Base-by-base conservation (phyloP, 257 asterid species). In the Solanum bulbocastanum region DNA sequence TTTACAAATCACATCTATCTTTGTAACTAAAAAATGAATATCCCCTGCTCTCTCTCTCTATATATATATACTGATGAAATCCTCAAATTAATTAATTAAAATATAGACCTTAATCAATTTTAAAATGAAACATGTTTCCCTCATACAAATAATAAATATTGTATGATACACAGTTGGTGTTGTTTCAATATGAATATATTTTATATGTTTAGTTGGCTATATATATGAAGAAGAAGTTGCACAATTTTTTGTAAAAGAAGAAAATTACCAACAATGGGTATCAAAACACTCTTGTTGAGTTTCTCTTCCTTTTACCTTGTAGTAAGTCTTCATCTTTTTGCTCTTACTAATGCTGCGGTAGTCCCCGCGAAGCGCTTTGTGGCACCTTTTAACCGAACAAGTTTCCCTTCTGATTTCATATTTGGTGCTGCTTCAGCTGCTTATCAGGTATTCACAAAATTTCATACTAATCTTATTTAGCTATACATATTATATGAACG, bases 401-500 rank as follows among this genome's bases (percentile, higher is more conserved):
- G 72, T 33, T 87, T 87, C 22, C 87, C 87, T n/a, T 75, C 69
- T 33, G 89, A 69, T 69, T 87, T 87, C 69, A 23, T 87, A 25
- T 71, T 87, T 52, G 89, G 89, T 68, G 83, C 87, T 40, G 68
- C 89, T 8, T 62, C 89, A 27, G 83, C 89, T 65, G 89, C 89
- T 71, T 82, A 87, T 18, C 89, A 87, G 83, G 89, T 87, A 23
- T 10, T 60, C 6, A 60, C 30, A 60, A 60, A 60, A 23, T 56
- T 56, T 56, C 66, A 56, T 56, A 20, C 5, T 56, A 56, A 56
- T 20, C 66, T 56, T 7, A 3, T 56, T 56, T 56, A 20, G 11
- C 25, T 8, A 56, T 1, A 25, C 10, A 49, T 4, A 18, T 49
- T 49, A 49, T 49, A 49, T 49, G 20, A 49, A 49, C 2, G 1